Percentiles rank a stretch among this genome's conserved stretches.
Conservation (phyloP, 2,329 filamentous ascomycete genomes). For the Pseudocercospora fijiensis region DNA sequence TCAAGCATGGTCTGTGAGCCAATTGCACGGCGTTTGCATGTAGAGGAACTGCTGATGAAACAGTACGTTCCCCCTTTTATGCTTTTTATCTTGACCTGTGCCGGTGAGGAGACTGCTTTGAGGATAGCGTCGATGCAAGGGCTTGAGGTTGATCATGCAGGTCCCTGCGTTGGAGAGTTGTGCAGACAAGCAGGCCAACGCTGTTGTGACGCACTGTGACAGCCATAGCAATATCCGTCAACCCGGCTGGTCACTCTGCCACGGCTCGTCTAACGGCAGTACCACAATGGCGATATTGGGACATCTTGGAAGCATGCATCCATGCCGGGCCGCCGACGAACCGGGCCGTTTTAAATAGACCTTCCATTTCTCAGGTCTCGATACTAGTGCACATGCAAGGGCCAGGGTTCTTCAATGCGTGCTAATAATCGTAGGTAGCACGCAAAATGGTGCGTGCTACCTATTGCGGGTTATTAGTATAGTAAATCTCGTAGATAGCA, state of each 20-base stretch:
- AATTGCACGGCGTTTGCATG: not conserved
- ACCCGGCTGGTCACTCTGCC: not conserved
- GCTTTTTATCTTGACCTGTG: not conserved
- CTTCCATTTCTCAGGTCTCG: too few relatives aligned
- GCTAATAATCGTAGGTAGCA: too few relatives aligned
- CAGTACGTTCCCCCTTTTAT: not conserved
- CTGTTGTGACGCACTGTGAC: not conserved
- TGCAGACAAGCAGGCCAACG: not conserved
- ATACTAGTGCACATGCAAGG: too few relatives aligned
- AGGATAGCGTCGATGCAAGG: not conserved
- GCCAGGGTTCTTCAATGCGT: too few relatives aligned
- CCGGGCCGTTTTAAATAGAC: too few relatives aligned
- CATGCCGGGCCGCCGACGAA: not conserved
- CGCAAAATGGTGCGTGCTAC: not conserved
- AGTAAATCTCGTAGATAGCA: too few relatives aligned
- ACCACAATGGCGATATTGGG: conserved; percentile 2
- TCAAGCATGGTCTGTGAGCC: not conserved
- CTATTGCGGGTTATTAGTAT: too few relatives aligned
- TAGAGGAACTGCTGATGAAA: not conserved
- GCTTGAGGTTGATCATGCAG: conserved; percentile 7
- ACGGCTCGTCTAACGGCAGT: not conserved
- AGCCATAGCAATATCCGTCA: not conserved
- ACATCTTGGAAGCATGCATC: conserved; percentile 4
- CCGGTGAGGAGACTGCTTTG: not conserved
- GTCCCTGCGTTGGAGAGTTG: not conserved